Evolutionary conservation across 2,329 filamentous ascomycete species (phyloP).

Genomic region (Neonectria sp.): DNA sequence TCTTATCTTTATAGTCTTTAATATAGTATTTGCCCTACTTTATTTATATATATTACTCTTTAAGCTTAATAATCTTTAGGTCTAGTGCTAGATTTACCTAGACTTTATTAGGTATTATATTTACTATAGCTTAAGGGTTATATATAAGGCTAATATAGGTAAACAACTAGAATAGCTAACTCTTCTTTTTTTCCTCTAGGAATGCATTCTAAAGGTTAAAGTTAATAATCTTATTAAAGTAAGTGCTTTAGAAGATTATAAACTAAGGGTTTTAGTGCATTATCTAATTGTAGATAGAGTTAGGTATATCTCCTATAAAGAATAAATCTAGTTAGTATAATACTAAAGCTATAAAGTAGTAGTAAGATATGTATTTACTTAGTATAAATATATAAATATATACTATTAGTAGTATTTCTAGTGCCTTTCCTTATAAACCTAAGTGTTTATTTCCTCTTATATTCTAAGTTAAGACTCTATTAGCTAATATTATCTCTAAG

Average conservation of each 20-base stretch:
- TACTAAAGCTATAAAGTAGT: too few relatives aligned
- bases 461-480: neutral
- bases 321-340: too few relatives aligned
- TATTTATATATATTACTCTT: neutral
- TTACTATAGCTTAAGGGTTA: neutral
- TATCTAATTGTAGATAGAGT: neutral
- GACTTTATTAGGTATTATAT: neutral
- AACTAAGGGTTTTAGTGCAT: neutral
- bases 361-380: too few relatives aligned
- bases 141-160: neutral
- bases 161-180: neutral
- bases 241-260: neutral
- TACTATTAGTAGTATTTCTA: neutral
- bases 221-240: neutral
- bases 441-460: neutral
- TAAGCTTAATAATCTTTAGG: neutral
- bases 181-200: neutral
- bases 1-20: too few relatives aligned
- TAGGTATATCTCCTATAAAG: neutral
- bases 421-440: neutral
- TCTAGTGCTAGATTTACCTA: neutral
- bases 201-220: neutral
- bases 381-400: neutral
- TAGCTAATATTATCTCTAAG: neutral
- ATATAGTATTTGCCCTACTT: too few relatives aligned